Conservation (phyloP, 2,329 filamentous ascomycete genomes). For the Colletotrichum sp. region DNA sequence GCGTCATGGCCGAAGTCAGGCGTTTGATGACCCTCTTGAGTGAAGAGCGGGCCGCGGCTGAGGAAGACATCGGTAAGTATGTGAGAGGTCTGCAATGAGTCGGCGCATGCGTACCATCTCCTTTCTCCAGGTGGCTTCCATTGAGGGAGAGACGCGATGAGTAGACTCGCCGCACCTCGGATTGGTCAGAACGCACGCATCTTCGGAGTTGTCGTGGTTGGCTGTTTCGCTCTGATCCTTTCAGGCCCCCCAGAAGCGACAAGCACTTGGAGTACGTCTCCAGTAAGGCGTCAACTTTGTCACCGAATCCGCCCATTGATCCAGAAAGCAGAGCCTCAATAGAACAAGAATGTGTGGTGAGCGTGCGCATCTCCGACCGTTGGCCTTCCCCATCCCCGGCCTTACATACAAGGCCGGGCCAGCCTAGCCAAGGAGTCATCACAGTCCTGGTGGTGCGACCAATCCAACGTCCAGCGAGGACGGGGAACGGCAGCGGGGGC, state of each 20-base stretch:
- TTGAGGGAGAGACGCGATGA: constrained; percentile 41
- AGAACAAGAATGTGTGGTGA: not conserved
- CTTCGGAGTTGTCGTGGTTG: constrained; percentile 31
- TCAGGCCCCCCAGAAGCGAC: constrained; percentile 42
- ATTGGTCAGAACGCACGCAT: constrained; percentile 43
- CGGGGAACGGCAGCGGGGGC: not conserved
- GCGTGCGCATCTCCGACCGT: not conserved
- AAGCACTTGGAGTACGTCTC: constrained; percentile 53
- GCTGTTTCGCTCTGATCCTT: constrained; percentile 21
- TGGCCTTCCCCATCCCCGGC: not conserved
- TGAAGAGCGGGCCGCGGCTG: constrained; percentile 43
- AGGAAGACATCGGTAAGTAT: not conserved
- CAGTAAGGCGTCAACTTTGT: constrained; percentile 47
- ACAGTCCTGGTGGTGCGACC: not conserved
- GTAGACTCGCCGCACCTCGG: constrained; percentile 47
- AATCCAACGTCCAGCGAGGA: not conserved
- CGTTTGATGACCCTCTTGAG: constrained; percentile 46
- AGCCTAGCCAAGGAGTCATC: not conserved
- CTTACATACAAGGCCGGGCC: not conserved
- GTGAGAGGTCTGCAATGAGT: not conserved
- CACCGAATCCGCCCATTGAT: constrained; percentile 45
- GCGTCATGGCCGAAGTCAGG: constrained; percentile 46
- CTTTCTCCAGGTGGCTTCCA: constrained; percentile 47
- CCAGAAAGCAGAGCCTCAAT: not conserved
- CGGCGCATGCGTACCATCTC: constrained; percentile 47